Evolutionary conservation across 768 basidiomycete genomes (phyloP), one percentile per base, ranked within the genome.

Genomic region (Fistulinella prunicolor): DNA sequence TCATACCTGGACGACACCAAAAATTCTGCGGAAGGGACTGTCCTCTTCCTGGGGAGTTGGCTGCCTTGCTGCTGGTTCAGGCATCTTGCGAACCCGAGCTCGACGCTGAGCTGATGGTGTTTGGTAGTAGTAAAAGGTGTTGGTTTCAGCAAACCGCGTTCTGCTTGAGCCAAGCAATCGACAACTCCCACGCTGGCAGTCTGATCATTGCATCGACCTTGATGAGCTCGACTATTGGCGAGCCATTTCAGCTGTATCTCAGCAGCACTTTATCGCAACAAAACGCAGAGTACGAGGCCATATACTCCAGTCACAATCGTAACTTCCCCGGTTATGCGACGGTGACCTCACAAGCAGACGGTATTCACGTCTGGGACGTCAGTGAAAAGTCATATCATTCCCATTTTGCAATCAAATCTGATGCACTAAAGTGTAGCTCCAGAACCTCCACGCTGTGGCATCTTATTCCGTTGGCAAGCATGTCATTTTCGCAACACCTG

Each of bases 321-420:
- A 44, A 46, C 29, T 63, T 65, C 36, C 81, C 85, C 32, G 78
- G 81, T 22, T 77, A 76, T 71, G 82, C 78, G 35, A 85, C 85
- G 1, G 73, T 87, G 46, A 77, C 85, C 13, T 83, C 75, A 12
- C 86, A 89, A 51, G 78, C 76, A 53, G 86, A 91, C 47, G 89
- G 89, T 24, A 70, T 90, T 32, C 86, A 90, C 66, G 62, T 91
- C 38, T 65, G 86, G 49, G 84, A 90, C 63, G 88, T 89, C 60
- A 57, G 77, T 72, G 29, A 46, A 35, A 38, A 44, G 29, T 39
- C 46, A 20, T 42, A 30, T 43, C 3, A 42, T 39, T 16, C 24
- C 9, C 17, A 38, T 24, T 44, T 30, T 43, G 24, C 37, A 17
- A 28, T 12, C 39, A 32, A 23, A 28, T 49, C 55, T 57, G 46